Conservation (phyloP, 2,329 filamentous ascomycete genomes). For the Paecilomyces niveus region DNA sequence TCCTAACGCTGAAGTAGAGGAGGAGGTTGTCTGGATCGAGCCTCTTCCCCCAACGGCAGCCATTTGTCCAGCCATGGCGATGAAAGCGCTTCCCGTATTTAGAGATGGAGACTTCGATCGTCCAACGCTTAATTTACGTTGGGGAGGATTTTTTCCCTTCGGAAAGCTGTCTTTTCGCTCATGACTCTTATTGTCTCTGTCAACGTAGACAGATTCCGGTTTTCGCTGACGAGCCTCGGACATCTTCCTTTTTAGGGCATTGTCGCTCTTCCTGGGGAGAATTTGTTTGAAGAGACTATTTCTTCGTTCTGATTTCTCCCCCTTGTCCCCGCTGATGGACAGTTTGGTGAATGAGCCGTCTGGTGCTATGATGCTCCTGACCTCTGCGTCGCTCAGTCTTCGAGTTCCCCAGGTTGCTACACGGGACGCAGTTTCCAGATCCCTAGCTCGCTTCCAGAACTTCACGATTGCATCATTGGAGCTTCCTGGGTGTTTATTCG, state of each 20-base stretch:
- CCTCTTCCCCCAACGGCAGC: constrained; percentile 44
- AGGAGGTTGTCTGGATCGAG: constrained; percentile 48
- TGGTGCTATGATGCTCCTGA: constrained; percentile 39
- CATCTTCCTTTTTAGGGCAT: constrained; percentile 40
- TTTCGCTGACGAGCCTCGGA: constrained; percentile 23
- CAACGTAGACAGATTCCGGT: constrained; percentile 17
- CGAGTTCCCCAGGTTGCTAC: constrained; percentile 50
- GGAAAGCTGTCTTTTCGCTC: constrained; percentile 22
- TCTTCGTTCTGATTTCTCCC: constrained; percentile 37
- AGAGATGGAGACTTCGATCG: constrained; percentile 33
- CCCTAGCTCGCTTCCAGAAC: constrained; percentile 42
- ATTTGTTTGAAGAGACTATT: constrained; percentile 40
- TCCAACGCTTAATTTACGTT: constrained; percentile 32
- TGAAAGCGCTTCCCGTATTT: constrained; percentile 33
- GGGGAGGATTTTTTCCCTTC: constrained; percentile 20
- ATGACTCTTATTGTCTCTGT: constrained; percentile 11
- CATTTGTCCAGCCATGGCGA: constrained; percentile 40
- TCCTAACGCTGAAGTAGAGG: constrained; percentile 25
- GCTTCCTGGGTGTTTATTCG: constrained; percentile 41
- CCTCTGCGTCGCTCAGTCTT: constrained; percentile 45
- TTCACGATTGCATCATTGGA: constrained; percentile 51
- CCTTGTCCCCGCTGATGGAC: constrained; percentile 27
- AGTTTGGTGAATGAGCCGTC: constrained; percentile 37
- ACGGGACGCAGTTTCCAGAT: constrained; percentile 48
- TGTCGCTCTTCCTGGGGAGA: constrained; percentile 33